phyloP scores from a whole-genome alignment of 176 grass and related monocot genomes.

The Oryza meridionalis region DNA sequence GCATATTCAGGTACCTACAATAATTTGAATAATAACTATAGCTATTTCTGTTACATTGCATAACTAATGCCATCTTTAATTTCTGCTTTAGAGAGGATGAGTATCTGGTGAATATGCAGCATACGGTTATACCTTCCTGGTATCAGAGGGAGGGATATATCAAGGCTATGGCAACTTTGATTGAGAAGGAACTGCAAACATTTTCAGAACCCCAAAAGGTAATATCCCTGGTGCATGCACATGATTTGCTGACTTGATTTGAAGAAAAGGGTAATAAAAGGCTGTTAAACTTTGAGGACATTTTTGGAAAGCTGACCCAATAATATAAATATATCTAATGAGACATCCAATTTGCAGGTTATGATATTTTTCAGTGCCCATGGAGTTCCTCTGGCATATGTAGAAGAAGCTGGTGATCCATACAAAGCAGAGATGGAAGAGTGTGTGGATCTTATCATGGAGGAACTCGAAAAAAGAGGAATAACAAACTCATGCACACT shows the following conservation, averaged over 20 bases:
- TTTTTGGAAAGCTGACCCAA: not conserved
- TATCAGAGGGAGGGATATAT: slow-evolving; percentile 99
- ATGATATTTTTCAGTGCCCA: slow-evolving; percentile 99
- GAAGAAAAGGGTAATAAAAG: slow-evolving; percentile 7
- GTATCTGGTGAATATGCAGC: slow-evolving; percentile 99
- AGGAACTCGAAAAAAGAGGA: slow-evolving; percentile 34
- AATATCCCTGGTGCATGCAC: slow-evolving; percentile 19
- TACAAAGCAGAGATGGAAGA: slow-evolving; percentile 56
- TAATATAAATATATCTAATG: slow-evolving; percentile 13
- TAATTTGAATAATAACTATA: slow-evolving; percentile 18
- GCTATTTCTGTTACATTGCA: slow-evolving; percentile 13
- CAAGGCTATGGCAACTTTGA: slow-evolving; percentile 94
- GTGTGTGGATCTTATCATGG: slow-evolving; percentile 93
- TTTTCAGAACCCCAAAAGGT: slow-evolving; percentile 83
- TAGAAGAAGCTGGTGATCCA: slow-evolving; percentile 71
- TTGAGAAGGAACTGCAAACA: slow-evolving; percentile 80
- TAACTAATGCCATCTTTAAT: slow-evolving; percentile 23
- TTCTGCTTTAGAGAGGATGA: slow-evolving; percentile 83
- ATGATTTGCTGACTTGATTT: slow-evolving; percentile 6
- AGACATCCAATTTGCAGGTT: slow-evolving; percentile 58
- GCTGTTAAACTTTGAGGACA: slow-evolving; percentile 6
- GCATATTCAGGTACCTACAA: slow-evolving; percentile 86
- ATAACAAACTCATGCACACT: slow-evolving; percentile 65
- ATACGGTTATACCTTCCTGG: slow-evolving; percentile 99
- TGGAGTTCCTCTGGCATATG: slow-evolving; percentile 96